Base-by-base conservation (phyloP, 2,329 filamentous ascomycete species). In the Verticillium alfalfae region DNA sequence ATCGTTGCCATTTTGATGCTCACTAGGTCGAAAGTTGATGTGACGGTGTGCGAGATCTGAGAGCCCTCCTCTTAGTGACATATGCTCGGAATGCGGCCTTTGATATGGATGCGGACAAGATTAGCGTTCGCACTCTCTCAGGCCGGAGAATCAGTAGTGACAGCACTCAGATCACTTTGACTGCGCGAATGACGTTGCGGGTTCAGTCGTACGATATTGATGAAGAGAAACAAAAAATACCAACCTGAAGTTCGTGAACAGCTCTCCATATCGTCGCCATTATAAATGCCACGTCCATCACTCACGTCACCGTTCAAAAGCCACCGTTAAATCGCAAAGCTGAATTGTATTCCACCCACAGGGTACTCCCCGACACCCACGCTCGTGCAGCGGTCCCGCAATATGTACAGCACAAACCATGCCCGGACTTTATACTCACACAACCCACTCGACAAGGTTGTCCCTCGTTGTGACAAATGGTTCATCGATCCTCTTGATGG, bases 401-500 rank as follows among this genome's bases (percentile, higher is more conserved):
- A 1, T 52, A 52, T 52, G 39, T 45, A 45, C 39, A 45, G 39
- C 39, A 45, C 39, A 45, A 45, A 45, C 39, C 39, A 15, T 37
- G 18, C 16, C 39, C 39, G 16, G n/a, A 18, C 39, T 9, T 7
- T 18, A 22, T 13, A 52, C 22, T 52, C 45, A 90, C 64, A 90
- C 75, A 59, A 86, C 88, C 95, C 95, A 99, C 70, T 96, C 93
- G 61, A 88, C 86, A 65, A 80, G 79, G 72, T 93, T 84, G 69
- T 97, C 94, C 26, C 83, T 82, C 5, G 83, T 78, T 39, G 83
- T 85, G 61, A 98, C 86, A 72, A 99, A 98, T 1, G 95, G 93
- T 78, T 97, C 92, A 69, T 97, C 92, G 62, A 99, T 92, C 70
- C 91, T 86, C 79, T 93, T 96, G 71, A 99, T 96, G 2, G 94